phyloP scores from a whole-genome alignment of 1,284 basidiomycete species.

The Pisolithus thermaeus region DNA sequence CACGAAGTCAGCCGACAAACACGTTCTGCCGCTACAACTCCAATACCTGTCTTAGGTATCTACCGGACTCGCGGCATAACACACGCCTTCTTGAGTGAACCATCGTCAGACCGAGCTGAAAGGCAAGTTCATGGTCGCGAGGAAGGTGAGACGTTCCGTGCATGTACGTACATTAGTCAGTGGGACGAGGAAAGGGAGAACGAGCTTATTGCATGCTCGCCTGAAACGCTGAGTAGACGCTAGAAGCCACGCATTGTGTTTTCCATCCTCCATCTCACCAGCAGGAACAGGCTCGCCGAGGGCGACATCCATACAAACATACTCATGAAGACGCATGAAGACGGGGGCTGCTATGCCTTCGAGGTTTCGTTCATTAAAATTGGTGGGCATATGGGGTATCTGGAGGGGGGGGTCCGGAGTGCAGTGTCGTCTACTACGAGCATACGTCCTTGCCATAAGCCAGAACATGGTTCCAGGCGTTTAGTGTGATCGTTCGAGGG shows the following conservation, averaged over 20 bases:
- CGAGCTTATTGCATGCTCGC: conserved; percentile 25
- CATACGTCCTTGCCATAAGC: conserved; percentile 57
- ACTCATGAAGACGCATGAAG: conserved; percentile 51
- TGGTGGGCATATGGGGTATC: conserved; percentile 23
- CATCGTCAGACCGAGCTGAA: too few species aligned
- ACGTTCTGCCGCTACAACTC: too few species aligned
- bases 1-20: too few species aligned
- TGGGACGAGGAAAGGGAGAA: background rate
- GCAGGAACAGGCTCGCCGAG: conserved; percentile 24
- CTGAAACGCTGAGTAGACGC: conserved; percentile 10
- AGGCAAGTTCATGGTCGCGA: too few species aligned
- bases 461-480: conserved; percentile 43
- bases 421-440: conserved; percentile 35
- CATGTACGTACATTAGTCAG: too few species aligned
- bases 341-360: conserved; percentile 39
- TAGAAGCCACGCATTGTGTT: conserved; percentile 54
- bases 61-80: too few species aligned
- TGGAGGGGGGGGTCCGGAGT: conserved; percentile 27
- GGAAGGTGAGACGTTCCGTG: background rate
- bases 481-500: conserved; percentile 42
- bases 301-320: conserved; percentile 43
- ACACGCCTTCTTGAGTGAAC: too few species aligned
- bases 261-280: conserved; percentile 37
- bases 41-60: too few species aligned
- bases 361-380: conserved; percentile 34